phyloP scores from a whole-genome alignment of 2,329 filamentous ascomycete species.

The Aspergillus sp. region DNA sequence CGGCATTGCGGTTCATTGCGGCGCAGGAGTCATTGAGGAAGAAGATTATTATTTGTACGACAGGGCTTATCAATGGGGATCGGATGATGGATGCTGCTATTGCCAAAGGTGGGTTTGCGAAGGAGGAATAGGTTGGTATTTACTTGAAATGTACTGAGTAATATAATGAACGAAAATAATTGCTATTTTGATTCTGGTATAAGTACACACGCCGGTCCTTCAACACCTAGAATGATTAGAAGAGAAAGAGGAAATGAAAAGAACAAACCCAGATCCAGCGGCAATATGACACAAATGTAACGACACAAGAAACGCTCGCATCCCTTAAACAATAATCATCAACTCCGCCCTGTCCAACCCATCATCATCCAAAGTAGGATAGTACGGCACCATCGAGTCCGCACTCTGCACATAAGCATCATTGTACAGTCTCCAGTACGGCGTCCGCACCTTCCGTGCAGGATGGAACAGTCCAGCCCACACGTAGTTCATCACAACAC shows the following conservation, averaged over 20 bases:
- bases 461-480: slow-evolving; percentile 98
- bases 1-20: slow-evolving; percentile 83
- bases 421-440: slow-evolving; percentile 96
- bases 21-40: slow-evolving; percentile 72
- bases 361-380: slow-evolving; percentile 78
- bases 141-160: neutral
- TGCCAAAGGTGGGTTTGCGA: slow-evolving; percentile 59
- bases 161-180: neutral
- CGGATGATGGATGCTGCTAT: slow-evolving; percentile 80
- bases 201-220: no score
- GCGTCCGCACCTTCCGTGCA: slow-evolving; percentile 83
- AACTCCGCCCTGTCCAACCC: slow-evolving; percentile 72
- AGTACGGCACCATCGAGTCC: slow-evolving; percentile 94
- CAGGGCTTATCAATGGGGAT: slow-evolving; percentile 82
- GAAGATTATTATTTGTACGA: slow-evolving; percentile 87
- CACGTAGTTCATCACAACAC: slow-evolving; percentile 93
- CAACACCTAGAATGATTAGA: no score
- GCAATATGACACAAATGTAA: slow-evolving; percentile 9
- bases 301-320: slow-evolving; percentile 10
- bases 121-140: slow-evolving; percentile 14
- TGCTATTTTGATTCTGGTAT: no score
- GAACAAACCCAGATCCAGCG: neutral
- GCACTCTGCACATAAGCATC: slow-evolving; percentile 91
- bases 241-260: no score
- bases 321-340: slow-evolving; percentile 65